Base-by-base conservation (phyloP, 768 basidiomycete species). In the Phylloporus sp. region DNA sequence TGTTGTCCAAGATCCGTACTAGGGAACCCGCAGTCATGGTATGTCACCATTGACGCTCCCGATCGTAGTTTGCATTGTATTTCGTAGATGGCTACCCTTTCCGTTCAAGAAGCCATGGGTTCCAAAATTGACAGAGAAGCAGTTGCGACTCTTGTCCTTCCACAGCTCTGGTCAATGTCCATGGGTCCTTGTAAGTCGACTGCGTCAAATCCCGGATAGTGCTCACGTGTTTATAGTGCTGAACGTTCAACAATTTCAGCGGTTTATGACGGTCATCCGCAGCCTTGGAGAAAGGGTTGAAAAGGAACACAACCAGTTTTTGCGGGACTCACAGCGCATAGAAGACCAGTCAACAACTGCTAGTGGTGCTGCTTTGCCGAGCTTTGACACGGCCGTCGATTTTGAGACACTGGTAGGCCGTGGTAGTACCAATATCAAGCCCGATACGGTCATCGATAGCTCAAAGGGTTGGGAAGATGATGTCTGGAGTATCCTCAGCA, bases 1-100 rank as follows among this genome's bases (percentile, higher is more conserved):
- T 98, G 15, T 76, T 99, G 23, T 88, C 94, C 0, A 97, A 92
- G 67, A 97, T 98, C 56, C 84, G 94, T 32, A 97, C 95, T 5
- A 95, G 93, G 66, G 95, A 97, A 65, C 95, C 95, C 10, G 84
- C 87, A 44, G 95, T 98, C 5, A 97, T 93, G 81, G 91, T 92
- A 60, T 52, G 55, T 47, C 31, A 13, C 12, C 18, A 41, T 5
- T n/a, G 10, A 27, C 11, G 4, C 28, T 4, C 12, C 38, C 34
- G 6, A 28, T 43, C 28, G 16, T 28, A 34, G 32, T 42, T 35
- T 52, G 16, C 6, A 53, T 32, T 28, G 22, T 49, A 45, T 36
- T 51, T 23, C 45, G 35, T 55, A 91, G 91, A 88, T 93, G 83
- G 88, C 89, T 3, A 92, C 92, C 0, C 73, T 93, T 38, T 80